phyloP scores from a whole-genome alignment of 2,329 filamentous ascomycete species.

The Botryotinia globosa region DNA sequence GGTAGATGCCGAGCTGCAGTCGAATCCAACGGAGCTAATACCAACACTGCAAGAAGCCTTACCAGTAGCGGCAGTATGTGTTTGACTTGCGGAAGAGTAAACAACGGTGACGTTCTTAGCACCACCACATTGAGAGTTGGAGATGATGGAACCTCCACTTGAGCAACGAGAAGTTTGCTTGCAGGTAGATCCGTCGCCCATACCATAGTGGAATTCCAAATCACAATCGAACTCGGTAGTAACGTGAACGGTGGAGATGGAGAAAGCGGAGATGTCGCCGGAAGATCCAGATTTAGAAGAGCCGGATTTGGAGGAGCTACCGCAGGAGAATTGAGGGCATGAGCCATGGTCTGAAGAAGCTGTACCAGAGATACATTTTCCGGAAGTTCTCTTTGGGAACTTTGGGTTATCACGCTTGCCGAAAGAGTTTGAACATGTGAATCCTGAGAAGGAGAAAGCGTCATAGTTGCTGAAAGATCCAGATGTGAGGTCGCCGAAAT shows the following conservation, averaged over 20 bases:
- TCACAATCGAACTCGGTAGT: constrained; percentile 72
- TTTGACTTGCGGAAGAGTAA: constrained; percentile 46
- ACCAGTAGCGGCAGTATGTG: constrained; percentile 49
- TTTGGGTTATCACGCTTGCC: constrained; percentile 54
- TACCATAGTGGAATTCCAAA: constrained; percentile 81
- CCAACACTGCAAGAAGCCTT: constrained; percentile 65
- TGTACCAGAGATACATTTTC: constrained; percentile 60
- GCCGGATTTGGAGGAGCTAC: constrained; percentile 34
- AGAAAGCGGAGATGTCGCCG: constrained; percentile 55
- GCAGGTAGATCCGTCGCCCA: constrained; percentile 79
- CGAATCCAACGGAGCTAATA: constrained; percentile 72
- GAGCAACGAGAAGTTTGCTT: constrained; percentile 72
- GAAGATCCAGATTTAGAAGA: constrained; percentile 34
- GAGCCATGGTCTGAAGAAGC: constrained; percentile 44
- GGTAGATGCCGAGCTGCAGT: constrained; percentile 52
- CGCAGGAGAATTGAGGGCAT: constrained; percentile 59
- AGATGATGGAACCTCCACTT: constrained; percentile 63
- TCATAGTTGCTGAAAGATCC: constrained; percentile 66
- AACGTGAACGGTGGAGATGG: constrained; percentile 71
- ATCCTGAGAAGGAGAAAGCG: constrained; percentile 72
- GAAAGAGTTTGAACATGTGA: constrained; percentile 61
- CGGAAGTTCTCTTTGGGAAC: constrained; percentile 37
- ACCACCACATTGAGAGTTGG: constrained; percentile 90
- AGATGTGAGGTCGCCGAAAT: constrained; percentile 62
- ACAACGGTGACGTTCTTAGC: constrained; percentile 76